These are phyloP conservation scores for Rhododendron mucronatum DNA, from an alignment of 148 eudicot genomes.

Conservation along the genomic window DNA sequence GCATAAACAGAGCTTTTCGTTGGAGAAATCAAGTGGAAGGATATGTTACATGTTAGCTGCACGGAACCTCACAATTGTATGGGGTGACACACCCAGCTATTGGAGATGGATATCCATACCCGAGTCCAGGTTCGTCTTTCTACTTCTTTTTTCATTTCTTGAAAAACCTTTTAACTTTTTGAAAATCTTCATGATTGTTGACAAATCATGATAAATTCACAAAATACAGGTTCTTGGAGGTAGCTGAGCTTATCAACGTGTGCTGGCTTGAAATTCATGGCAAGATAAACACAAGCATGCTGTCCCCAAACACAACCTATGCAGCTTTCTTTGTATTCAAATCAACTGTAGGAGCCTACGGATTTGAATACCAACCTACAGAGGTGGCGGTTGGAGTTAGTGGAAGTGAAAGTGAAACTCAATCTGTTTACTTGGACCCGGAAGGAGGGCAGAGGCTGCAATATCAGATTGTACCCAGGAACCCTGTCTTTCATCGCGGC, in stretches of 20 bases:
- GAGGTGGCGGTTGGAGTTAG: conserved; percentile 26
- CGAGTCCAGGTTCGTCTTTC: conserved; percentile 41
- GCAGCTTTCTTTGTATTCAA: conserved; percentile 49
- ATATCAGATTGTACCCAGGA: conserved; percentile 24
- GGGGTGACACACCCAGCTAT: conserved; percentile 54
- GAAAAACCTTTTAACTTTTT: background rate
- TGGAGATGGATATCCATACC: conserved; percentile 55
- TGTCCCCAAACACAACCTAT: conserved; percentile 45
- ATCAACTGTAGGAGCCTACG: conserved; percentile 23
- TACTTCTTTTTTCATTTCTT: background rate
- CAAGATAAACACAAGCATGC: conserved; percentile 23
- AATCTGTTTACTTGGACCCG: conserved; percentile 22
- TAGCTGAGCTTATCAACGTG: conserved; percentile 40
- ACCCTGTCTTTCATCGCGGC: conserved; percentile 18
- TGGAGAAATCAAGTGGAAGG: conserved; percentile 61
- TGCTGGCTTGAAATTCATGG: conserved; percentile 56
- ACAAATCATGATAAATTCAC: background rate
- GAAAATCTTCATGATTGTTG: background rate
- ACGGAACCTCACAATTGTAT: conserved; percentile 42
- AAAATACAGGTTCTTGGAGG: conserved; percentile 46
- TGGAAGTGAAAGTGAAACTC: conserved; percentile 23
- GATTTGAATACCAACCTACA: conserved; percentile 30
- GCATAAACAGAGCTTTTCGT: conserved; percentile 49
- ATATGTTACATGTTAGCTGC: conserved; percentile 59
- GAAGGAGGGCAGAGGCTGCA: conserved; percentile 16